Evolutionary conservation across 257 asterid species (phyloP).

Genomic region (Marsdenia floribunda): DNA sequence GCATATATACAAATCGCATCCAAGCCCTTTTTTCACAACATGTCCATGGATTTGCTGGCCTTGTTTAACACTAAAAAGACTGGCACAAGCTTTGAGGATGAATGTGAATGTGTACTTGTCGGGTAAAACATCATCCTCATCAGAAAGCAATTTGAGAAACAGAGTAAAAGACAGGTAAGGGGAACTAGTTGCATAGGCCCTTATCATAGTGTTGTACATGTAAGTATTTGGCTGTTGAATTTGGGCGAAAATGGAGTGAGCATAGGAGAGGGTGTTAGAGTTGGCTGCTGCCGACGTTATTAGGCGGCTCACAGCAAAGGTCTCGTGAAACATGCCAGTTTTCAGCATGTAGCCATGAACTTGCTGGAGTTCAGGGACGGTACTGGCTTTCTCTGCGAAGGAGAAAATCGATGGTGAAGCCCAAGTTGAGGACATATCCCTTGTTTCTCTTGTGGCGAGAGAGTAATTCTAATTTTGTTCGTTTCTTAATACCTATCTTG

Average conservation of each 20-base stretch:
- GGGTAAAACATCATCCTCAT: conserved; percentile 17
- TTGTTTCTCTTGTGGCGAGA: neutral
- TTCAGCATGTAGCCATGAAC: conserved; percentile 37
- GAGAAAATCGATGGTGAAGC: conserved; percentile 24
- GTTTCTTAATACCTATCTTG: neutral
- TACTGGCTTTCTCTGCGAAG: conserved; percentile 25
- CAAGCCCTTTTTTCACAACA: conserved; percentile 25
- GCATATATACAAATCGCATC: conserved; percentile 24
- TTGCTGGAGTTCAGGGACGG: conserved; percentile 29
- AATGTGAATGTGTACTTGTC: conserved; percentile 38
- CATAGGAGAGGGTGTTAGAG: conserved; percentile 25
- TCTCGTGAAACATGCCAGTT: conserved; percentile 27
- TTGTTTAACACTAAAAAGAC: conserved; percentile 13
- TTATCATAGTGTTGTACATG: conserved; percentile 33
- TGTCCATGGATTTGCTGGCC: conserved; percentile 32
- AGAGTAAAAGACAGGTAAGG: conserved; percentile 20
- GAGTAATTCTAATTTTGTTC: neutral
- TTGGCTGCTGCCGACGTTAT: conserved; percentile 20
- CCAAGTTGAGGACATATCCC: conserved; percentile 3
- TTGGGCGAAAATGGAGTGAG: conserved; percentile 27
- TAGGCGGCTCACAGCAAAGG: conserved; percentile 33
- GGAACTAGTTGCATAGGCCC: conserved; percentile 27
- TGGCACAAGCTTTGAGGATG: conserved; percentile 36
- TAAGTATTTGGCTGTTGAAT: conserved; percentile 26
- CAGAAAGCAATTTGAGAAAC: conserved; percentile 25